Conservation (phyloP, 352 stramenopile genomes). For the Salisapilia sapeloensis region DNA sequence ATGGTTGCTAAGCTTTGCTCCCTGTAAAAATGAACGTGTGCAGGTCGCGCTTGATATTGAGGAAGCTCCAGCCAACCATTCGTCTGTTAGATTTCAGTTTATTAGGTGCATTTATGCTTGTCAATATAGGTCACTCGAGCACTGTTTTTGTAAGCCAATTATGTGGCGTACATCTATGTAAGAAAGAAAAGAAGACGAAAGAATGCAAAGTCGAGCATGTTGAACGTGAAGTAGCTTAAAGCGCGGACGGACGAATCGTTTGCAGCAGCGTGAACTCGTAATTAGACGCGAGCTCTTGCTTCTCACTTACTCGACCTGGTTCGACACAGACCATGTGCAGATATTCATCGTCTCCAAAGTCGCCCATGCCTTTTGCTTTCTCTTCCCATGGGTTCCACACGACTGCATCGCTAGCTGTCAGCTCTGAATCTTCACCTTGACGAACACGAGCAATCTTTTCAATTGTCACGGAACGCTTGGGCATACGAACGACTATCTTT, state of each 20-base stretch:
- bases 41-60: too few species aligned
- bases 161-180: too few species aligned
- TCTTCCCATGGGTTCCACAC: constrained; percentile 90
- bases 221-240: too few species aligned
- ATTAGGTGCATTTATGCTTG: too few species aligned
- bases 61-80: too few species aligned
- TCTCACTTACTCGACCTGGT: constrained; percentile 69
- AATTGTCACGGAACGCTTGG: constrained; percentile 46
- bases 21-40: too few species aligned
- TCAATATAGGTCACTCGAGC: too few species aligned
- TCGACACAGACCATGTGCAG: constrained; percentile 92
- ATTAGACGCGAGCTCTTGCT: constrained; percentile 32
- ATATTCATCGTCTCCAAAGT: constrained; percentile 93
- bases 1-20: too few species aligned
- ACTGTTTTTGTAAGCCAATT: too few species aligned
- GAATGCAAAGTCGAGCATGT: too few species aligned
- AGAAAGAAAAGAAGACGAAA: too few species aligned
- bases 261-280: constrained; percentile 54
- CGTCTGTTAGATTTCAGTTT: too few species aligned
- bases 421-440: constrained; percentile 8
- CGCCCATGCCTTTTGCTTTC: constrained; percentile 86
- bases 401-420: constrained; percentile 60
- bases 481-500: constrained; percentile 47
- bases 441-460: constrained; percentile 54
- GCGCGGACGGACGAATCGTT: constrained; percentile 30